A percentile compares a stretch with the other conserved stretches of the same genome.
Conservation (phyloP, 1,284 basidiomycete species). For the Ganoderma lucidum region DNA sequence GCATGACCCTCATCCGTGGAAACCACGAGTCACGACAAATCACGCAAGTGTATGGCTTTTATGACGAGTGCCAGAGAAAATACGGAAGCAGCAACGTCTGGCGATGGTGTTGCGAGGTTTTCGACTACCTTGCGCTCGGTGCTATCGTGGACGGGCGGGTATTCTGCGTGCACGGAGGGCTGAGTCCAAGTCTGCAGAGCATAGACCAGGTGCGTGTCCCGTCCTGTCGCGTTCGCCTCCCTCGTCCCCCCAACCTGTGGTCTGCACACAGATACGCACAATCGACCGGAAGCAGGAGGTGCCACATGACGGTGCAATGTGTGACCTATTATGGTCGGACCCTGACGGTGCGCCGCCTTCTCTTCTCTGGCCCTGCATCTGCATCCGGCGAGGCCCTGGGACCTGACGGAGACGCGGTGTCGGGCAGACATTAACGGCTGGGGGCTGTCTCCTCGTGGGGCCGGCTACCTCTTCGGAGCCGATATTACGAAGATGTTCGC, state of each 20-base stretch:
- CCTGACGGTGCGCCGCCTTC: conserved; percentile 77
- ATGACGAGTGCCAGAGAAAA: conserved; percentile 98
- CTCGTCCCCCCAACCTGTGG: conserved; percentile 9
- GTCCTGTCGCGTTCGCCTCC: not conserved
- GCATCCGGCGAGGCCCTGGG: not conserved
- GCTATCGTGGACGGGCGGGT: conserved; percentile 97
- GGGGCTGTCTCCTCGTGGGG: conserved; percentile 97
- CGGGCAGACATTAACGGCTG: conserved; percentile 85
- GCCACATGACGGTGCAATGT: conserved; percentile 99
- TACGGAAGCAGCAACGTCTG: conserved; percentile 97
- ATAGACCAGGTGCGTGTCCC: conserved; percentile 81
- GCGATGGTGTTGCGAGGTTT: conserved; percentile 98
- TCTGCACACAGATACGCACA: conserved; percentile 81
- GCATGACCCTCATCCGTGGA: conserved; percentile 96
- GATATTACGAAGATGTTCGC: conserved; percentile 93
- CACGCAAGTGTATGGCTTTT: conserved; percentile 99
- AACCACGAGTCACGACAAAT: conserved; percentile 99
- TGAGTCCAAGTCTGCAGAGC: conserved; percentile 86
- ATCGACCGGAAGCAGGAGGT: conserved; percentile 99
- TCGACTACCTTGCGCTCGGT: conserved; percentile 94
- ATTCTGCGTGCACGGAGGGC: conserved; percentile 92
- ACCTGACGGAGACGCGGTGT: not conserved
- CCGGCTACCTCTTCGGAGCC: conserved; percentile 94
- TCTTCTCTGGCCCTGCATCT: conserved; percentile 9
- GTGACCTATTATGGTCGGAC: conserved; percentile 98